phyloP scores from a whole-genome alignment of 2,329 filamentous ascomycete genomes.

The Alternaria tenuissima region DNA sequence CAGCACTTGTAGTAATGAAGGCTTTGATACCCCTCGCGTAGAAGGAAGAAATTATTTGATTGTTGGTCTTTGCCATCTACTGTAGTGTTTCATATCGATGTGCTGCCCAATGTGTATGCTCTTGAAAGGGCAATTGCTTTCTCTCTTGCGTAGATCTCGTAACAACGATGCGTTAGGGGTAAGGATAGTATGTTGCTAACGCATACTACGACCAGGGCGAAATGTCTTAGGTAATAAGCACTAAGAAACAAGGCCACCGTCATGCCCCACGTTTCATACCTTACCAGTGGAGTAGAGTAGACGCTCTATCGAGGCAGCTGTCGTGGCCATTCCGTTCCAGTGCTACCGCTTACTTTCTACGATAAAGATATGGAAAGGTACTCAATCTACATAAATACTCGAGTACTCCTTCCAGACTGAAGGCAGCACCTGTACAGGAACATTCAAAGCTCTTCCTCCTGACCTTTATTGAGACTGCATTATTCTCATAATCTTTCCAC shows the following conservation, averaged over 20 bases:
- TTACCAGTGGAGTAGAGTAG: neutral
- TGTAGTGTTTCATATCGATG: neutral
- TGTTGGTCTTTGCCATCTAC: neutral
- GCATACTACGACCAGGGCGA: neutral
- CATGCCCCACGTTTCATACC: neutral
- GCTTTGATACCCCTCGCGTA: neutral
- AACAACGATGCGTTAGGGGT: neutral
- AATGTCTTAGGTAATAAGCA: constrained; percentile 7
- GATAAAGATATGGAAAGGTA: neutral
- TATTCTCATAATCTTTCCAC: too few relatives aligned
- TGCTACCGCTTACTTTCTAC: constrained; percentile 1
- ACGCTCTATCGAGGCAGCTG: constrained; percentile 1
- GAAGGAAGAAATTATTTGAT: neutral
- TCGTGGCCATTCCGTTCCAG: neutral
- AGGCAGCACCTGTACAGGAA: neutral
- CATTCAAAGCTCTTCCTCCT: neutral
- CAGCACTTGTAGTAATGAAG: constrained; percentile 3
- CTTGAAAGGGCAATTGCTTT: neutral
- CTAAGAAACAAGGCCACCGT: neutral
- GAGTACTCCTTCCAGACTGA: neutral
- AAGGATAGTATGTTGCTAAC: neutral
- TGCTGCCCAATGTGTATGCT: neutral
- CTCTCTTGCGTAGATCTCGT: neutral
- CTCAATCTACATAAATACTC: neutral
- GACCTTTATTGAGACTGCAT: too few relatives aligned